phyloP scores from a whole-genome alignment of 208 protist genomes.

The Tetramitus jugosus region DNA sequence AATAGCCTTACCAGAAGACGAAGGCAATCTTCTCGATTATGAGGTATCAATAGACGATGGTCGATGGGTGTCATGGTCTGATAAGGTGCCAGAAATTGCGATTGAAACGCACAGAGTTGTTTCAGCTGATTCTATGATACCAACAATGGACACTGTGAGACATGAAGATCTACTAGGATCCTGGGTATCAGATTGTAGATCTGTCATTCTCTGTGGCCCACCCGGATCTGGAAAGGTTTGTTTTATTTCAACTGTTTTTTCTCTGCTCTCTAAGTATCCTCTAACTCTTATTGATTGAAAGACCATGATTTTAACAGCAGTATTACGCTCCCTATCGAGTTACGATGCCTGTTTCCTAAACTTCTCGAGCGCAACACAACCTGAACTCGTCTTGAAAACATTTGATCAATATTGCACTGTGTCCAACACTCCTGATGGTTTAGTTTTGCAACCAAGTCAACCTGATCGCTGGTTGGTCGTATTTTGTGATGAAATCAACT shows the following conservation, averaged over 20 bases:
- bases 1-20: conserved; percentile 6
- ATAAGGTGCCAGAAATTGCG: conserved; percentile 62
- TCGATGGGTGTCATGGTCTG: conserved; percentile 60
- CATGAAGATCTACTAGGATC: conserved; percentile 87
- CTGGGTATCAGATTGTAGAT: conserved; percentile 83
- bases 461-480: conserved; percentile 87
- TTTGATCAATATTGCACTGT: conserved; percentile 94
- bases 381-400: conserved; percentile 88
- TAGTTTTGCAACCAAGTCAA: conserved; percentile 70
- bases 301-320: conserved; percentile 90
- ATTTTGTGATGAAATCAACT: conserved; percentile 99
- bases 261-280: conserved; percentile 50
- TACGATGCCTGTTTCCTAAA: conserved; percentile 92
- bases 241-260: too few relatives aligned
- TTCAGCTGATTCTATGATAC: conserved; percentile 87
- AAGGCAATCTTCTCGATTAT: conserved; percentile 60
- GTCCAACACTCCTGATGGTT: conserved; percentile 70
- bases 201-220: conserved; percentile 91
- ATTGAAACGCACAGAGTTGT: conserved; percentile 79
- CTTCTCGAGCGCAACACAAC: conserved; percentile 92
- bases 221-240: conserved; percentile 72
- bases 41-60: conserved; percentile 62
- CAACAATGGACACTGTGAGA: conserved; percentile 94
- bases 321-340: conserved; percentile 76
- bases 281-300: too few relatives aligned